Evolutionary conservation across 1,139 yeast genomes (phyloP).

Genomic region (Geotrichum fermentans): DNA sequence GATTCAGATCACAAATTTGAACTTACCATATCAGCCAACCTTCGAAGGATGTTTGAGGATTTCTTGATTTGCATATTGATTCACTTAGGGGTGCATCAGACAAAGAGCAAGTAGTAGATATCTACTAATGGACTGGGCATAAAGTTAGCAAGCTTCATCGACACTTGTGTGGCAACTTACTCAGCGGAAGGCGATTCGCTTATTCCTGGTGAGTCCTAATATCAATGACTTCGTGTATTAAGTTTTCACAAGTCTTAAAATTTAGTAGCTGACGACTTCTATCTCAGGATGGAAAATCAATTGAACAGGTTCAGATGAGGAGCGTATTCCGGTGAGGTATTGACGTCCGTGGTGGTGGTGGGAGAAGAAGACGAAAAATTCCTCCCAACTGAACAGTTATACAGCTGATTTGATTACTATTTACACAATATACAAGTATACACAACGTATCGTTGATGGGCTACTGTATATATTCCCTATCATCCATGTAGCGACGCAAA

Average conservation of each 20-base stretch:
- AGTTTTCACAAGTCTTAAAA: too few relatives aligned
- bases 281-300: too few relatives aligned
- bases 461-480: conserved; percentile 29
- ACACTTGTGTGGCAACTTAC: too few relatives aligned
- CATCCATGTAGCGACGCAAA: conserved; percentile 44
- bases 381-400: neutral
- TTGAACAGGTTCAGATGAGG: too few relatives aligned
- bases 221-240: too few relatives aligned
- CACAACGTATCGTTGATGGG: too few relatives aligned
- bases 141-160: too few relatives aligned
- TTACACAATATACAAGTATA: neutral
- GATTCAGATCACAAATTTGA: neutral
- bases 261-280: too few relatives aligned
- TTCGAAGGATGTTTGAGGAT: conserved; percentile 30
- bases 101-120: neutral
- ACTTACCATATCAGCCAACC: conserved; percentile 33
- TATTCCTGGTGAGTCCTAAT: too few relatives aligned
- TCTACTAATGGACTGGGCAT: conserved; percentile 7
- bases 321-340: too few relatives aligned
- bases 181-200: too few relatives aligned
- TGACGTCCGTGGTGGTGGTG: conserved; percentile 9
- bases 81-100: conserved; percentile 8
- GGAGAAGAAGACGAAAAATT: conserved; percentile 3
- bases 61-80: conserved; percentile 30
- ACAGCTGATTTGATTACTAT: neutral